Evolutionary conservation across 768 basidiomycete species (phyloP), one percentile per base, ranked within the genome.

Genomic region (Leccinum subtestaceum): DNA sequence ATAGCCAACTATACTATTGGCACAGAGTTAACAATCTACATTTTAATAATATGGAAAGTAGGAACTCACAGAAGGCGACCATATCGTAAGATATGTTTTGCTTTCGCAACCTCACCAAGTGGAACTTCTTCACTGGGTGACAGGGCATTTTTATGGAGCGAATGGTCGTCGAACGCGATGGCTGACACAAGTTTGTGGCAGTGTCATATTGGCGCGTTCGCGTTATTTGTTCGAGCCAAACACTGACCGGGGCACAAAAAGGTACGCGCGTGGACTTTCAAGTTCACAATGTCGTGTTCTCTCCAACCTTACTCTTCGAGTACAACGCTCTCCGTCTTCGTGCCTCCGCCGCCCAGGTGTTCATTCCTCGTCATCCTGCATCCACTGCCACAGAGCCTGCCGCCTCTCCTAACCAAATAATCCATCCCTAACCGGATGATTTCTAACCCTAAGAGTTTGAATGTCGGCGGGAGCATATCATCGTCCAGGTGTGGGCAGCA

Each of bases 361-460:
- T 77, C 74, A 73, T 71, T 72, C n/a, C 70, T 61, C 48, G 54
- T 56, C 65, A 60, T 61, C 40, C 57, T 61, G 63, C 64, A 56
- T 57, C 65, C 60, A 60, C 66, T 67, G 64, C 74, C 77, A 70
- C 62, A 58, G 60, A 64, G 59, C 64, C 61, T 63, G 55, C 67
- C 64, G 64, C 70, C 71, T 61, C 60, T 75, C 74, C 70, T 75
- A 80, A 78, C 81, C 81, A 83, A 78, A 81, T 80, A 72, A 71
- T 78, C 75, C 78, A 74, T 78, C 77, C 76, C 70, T 70, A 65
- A 68, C 67, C 53, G 68, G 74, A 80, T 80, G 81, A 73, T 72
- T 77, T 80, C 81, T 84, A 85, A 85, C 84, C 84, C 82, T 84
- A 85, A 79, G 76, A 69, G 66, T 68, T 60, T 67, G 66, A 67